phyloP scores from a whole-genome alignment of 2,329 filamentous ascomycete species.

The Fusarium sp. region DNA sequence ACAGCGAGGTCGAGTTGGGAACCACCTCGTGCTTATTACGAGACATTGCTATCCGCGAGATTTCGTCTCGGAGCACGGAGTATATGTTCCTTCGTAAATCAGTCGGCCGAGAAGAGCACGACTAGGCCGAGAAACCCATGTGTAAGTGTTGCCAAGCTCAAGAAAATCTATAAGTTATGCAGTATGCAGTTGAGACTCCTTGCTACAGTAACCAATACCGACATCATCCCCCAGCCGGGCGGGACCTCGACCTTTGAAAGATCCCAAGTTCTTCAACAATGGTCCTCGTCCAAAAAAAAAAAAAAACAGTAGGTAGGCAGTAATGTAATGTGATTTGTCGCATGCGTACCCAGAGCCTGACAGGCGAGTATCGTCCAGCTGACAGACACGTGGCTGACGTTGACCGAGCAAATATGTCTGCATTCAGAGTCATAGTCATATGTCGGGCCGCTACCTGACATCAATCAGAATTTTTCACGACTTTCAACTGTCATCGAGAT shows the following conservation, averaged over 20 bases:
- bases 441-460: constrained; percentile 22
- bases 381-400: constrained; percentile 31
- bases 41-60: constrained; percentile 17
- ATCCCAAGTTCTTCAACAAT: constrained; percentile 22
- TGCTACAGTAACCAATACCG: constrained; percentile 28
- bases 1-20: constrained; percentile 11
- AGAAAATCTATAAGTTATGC: constrained; percentile 23
- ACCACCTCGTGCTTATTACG: constrained; percentile 25
- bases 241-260: constrained; percentile 34
- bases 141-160: constrained; percentile 38
- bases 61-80: constrained; percentile 30
- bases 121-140: constrained; percentile 39
- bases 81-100: constrained; percentile 32
- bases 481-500: constrained; percentile 8
- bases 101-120: constrained; percentile 43
- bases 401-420: constrained; percentile 25
- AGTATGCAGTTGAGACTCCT: constrained; percentile 20
- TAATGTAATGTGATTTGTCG: constrained; percentile 22
- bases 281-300: not conserved
- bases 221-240: constrained; percentile 33
- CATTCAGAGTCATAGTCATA: constrained; percentile 14
- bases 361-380: constrained; percentile 21
- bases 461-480: constrained; percentile 8
- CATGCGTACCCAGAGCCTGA: constrained; percentile 13
- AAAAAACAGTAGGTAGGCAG: constrained; percentile 24